Evolutionary conservation across 2,329 filamentous ascomycete genomes (phyloP), one percentile per base, ranked within the genome.

Genomic region (Pseudocercospora ulei): DNA sequence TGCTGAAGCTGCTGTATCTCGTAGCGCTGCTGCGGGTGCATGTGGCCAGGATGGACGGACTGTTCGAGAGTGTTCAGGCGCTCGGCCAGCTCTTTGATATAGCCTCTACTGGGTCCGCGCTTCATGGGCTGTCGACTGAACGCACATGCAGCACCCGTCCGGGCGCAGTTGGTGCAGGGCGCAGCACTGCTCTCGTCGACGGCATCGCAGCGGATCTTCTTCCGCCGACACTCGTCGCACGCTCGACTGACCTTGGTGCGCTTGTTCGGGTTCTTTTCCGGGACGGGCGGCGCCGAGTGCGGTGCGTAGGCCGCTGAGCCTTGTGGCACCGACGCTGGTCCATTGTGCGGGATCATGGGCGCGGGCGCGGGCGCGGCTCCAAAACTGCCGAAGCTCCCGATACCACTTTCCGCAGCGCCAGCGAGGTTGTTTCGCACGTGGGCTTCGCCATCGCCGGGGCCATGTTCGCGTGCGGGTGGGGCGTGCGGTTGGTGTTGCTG

Each of bases 41-140:
- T 25, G 16, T 53, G 48, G 11, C 51, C 47, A 13, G 54, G 56
- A 8, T 56, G 55, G 41, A 90, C 75, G 56, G 84, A 82, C 49
- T 79, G 81, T 58, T 93, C 86, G 29, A 94, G 78, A 27, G 75
- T 79, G 53, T 87, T 78, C 43, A 94, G 76, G 16, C 86, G 72
- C 56, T 93, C 85, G 14, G 85, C 84, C 13, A 94, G 72, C 60
- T 93, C 85, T 58, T 92, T 93, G 59, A 94, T 94, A 54, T 93
- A 93, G 9, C 86, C 86, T 72, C 93, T 94, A 57, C 81, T 90
- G 2, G 86, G 85, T 1, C 86, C 85, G 25, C 58, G 43, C 52
- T 61, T 93, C 70, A 90, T 83, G 1, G 84, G 85, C 38, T 90
- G 79, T 35, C 86, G 75, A 60, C 82, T 92, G 57, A 93, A 94